Base-by-base conservation (phyloP, 352 stramenopile genomes). In the Pythium scleroteichum region DNA sequence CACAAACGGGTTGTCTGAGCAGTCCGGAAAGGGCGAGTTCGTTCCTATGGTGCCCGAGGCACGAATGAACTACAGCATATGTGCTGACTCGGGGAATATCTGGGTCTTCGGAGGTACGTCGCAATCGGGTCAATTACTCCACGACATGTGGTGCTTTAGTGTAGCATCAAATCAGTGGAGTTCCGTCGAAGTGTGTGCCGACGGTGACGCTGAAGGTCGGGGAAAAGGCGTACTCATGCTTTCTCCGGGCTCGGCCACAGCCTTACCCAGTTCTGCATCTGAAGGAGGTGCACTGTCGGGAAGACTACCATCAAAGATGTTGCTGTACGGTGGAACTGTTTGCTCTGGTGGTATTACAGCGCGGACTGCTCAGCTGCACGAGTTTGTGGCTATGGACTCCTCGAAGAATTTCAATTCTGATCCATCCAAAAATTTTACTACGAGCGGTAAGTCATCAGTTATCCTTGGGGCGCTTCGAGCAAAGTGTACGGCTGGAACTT, bases 141-240 rank as follows among this genome's bases (percentile, higher is more conserved):
- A 62, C 46, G 87, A 94, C 66, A 64, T 94, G 44, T 96, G 87
- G 87, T 90, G 66, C 54, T 96, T 87, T 27, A 92, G 78, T 8
- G 71, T 84, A 13, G 78, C 72, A 22, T 81, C 70, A 8, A 72
- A 84, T 48, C 88, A 87, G 22, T 96, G 87, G 87, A 76, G 38
- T 29, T 41, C 39, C 6, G 59, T 92, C 40, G 83, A 90, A 47
- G 58, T 90, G 3, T 72, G 56, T n/a, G 73, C 57, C 17, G 66
- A 87, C 39, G 75, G 68, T 19, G 57, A 61, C 17, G 29, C 85
- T 4, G 71, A 86, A 44, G 84, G 82, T n/a, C 78, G 56, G 39
- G 68, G 62, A 2, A 80, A 62, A 12, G 75, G 77, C 38, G 53
- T 59, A 3, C 49, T 95, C 19, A 77, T 86, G 64, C 46, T 80